Evolutionary conservation across 1,284 basidiomycete genomes (phyloP), one percentile per base, ranked within the genome.

Genomic region (Hymenochaete sp.): DNA sequence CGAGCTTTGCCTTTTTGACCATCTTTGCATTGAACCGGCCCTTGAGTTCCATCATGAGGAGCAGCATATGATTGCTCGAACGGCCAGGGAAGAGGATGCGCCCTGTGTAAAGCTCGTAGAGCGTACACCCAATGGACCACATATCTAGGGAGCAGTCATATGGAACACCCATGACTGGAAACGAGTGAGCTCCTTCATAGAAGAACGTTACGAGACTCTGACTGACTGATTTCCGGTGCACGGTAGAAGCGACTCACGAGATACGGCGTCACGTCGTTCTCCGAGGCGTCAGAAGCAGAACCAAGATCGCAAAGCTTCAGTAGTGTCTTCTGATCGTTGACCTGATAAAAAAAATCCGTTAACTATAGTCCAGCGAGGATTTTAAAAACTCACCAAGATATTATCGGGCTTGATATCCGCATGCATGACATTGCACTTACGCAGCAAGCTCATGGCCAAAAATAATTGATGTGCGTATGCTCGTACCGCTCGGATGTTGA

Each of bases 361-460:
- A 27, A 38, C 19, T 6, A 33, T 14, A 32, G 7, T 27, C 46
- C 28, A 45, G 47, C 29, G 27, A 43, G 42, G 32, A 45, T 21
- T 54, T 32, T 31, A 31, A 41, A 37, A 36, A 72, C 81, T 36
- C 51, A 91, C 92, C 56, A 96, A 63, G 38, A 97, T 93, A 59
- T 97, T 97, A 62, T 96, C 93, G 16, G 93, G 93, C 64, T 97
- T 97, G 62, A 99, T 89, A 61, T 99, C 96, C 3, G 96, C 96
- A 57, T 99, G 96, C 74, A 98, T 96, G 49, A 98, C 79, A 53
- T 86, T 89, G 52, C 81, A 77, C 65, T 97, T 97, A 53, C 80
- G 79, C 59, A 98, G 70, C 40, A 95, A 71, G 53, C 84, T 79
- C 50, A 98, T 67, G 13, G 91, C 78, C 32, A 97, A 72, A 64